Percentiles rank a stretch among this genome's conserved stretches.
Conservation (phyloP, 306 rosid species). For the Dryas alaskensis region DNA sequence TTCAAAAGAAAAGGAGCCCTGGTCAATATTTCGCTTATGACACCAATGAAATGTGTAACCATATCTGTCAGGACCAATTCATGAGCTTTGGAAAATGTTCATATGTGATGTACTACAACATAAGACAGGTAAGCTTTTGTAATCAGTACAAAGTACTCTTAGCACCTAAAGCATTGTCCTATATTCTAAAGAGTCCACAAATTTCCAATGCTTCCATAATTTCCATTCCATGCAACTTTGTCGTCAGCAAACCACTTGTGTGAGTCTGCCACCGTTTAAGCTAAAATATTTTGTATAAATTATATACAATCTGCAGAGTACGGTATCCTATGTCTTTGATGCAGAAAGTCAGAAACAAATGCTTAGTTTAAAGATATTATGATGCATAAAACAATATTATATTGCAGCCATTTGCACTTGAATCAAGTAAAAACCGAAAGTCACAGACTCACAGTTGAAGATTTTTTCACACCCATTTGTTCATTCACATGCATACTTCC, state of each 20-base stretch:
- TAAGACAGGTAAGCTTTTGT: constrained; percentile 8
- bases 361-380: neutral
- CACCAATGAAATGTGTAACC: neutral
- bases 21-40: constrained; percentile 12
- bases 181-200: neutral
- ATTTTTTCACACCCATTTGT: constrained; percentile 1
- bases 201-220: neutral
- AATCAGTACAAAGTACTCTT: constrained; percentile 1
- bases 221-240: constrained; percentile 11
- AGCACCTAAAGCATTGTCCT: neutral
- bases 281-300: neutral
- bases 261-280: neutral
- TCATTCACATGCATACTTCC: constrained; percentile 19
- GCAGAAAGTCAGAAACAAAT: constrained; percentile 7
- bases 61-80: constrained; percentile 8
- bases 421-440: constrained; percentile 9
- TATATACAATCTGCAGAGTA: neutral
- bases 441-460: neutral
- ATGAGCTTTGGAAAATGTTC: constrained; percentile 3
- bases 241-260: neutral
- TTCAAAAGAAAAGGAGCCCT: neutral
- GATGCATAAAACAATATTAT: neutral
- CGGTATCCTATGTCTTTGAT: constrained; percentile 5
- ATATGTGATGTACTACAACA: neutral
- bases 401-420: constrained; percentile 1